Base-by-base conservation (phyloP, 495 filamentous ascomycete species). In the Glarea lozoyensis region DNA sequence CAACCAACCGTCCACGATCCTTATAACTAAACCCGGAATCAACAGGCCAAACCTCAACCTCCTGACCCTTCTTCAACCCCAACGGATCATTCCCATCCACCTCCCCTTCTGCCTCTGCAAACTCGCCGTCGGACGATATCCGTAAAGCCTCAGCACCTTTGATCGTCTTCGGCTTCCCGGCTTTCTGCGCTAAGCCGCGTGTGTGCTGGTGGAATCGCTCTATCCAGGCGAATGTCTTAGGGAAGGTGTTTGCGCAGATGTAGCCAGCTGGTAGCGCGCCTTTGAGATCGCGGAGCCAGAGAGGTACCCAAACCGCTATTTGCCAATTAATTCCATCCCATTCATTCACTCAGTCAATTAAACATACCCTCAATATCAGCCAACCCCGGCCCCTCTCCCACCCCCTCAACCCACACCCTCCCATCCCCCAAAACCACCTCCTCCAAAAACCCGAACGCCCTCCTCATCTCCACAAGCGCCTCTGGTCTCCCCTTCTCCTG, bases 321-420 rank as follows among this genome's bases (percentile, higher is more conserved):
- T 65, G 46, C 7, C 39, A 17, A 16, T 52, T 22, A 43, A 11
- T 37, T 35, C n/a, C 25, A 7, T 29, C 25, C 25, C n/a, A 29
- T 7, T 7, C 25, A 29, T 29, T n/a, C 7, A 29, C 25, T 29
- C 25, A 7, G 25, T 29, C 7, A n/a, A n/a, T 29, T 29, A 29
- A 39, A 35, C 31, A 34, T 62, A 69, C 41, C 68, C 55, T 81
- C 73, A 32, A 83, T 69, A 56, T 83, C 81, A 3, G 65, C 73
- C 53, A 79, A 52, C 11, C 57, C 57, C 9, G 76, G 68, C 20
- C 55, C 56, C 9, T 62, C 46, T 0, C 54, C 64, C 0, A 54
- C 64, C 1, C 61, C 60, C 2, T 73, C 52, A 10, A 83, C 56
- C 76, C 77, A 84, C 4, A 64, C 45, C 17, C 76, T 58, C n/a